phyloP scores from a whole-genome alignment of 495 filamentous ascomycete species.

The Xylaria longipes region DNA sequence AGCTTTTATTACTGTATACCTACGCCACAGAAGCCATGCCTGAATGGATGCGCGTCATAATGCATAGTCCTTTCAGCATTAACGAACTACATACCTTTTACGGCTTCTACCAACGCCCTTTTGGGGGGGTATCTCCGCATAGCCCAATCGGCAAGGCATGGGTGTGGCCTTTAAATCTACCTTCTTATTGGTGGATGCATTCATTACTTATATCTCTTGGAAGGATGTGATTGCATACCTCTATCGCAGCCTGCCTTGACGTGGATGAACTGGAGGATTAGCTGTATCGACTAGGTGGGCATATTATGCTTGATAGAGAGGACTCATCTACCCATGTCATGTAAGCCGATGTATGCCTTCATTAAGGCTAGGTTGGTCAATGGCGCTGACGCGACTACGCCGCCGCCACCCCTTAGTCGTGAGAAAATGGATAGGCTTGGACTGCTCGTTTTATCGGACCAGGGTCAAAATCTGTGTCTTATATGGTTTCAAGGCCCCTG shows the following conservation, averaged over 20 bases:
- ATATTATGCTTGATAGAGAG: neutral
- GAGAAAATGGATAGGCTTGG: neutral
- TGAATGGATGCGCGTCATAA: no score
- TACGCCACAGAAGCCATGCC: no score
- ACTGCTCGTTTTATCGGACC: no score
- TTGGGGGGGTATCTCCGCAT: neutral
- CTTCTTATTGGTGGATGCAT: neutral
- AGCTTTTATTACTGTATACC: no score
- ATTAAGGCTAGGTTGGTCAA: neutral
- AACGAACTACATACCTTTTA: neutral
- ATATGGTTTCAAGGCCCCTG: neutral
- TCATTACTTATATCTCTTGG: neutral
- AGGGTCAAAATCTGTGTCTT: neutral
- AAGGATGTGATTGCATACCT: neutral
- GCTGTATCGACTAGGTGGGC: neutral
- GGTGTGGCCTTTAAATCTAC: neutral
- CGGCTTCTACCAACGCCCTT: neutral
- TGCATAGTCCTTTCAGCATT: no score
- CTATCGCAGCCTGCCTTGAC: neutral
- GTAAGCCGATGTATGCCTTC: neutral
- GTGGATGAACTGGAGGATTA: neutral
- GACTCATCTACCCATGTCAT: neutral
- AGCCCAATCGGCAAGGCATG: neutral
- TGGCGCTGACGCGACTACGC: neutral
- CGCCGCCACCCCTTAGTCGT: neutral